Base-by-base conservation (phyloP, 1,139 yeast species). In the Cylindricascospora bacillispora region DNA sequence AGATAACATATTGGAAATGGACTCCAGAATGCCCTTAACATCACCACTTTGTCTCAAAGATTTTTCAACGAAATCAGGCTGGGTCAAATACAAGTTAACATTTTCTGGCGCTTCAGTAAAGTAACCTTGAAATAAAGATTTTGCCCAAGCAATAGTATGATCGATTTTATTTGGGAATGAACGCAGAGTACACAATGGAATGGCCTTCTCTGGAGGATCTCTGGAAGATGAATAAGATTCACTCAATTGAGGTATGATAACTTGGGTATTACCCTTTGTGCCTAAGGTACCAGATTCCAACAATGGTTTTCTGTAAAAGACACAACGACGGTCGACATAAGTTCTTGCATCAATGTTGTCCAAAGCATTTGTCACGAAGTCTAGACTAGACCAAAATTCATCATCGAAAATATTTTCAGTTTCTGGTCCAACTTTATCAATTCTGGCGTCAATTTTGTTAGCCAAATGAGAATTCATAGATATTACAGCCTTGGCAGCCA, bases 131-230 rank as follows among this genome's bases (percentile, higher is more conserved):
- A 89, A 89, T 49, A 85, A 66, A 14, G 86, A 76, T 62, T 92
- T 89, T 15, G 97, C 94, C 99, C 99, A 89, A 10, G 98, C 97
- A 60, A 89, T 89, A 1, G 99, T 92, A 53, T 89, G 99, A 53
- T 89, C 99, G 48, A 89, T 89, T 59, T 86, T 89, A 58, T 85
- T 83, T 35, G 99, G 99, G 75, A 89, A 89, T 5, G 94, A 81
- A 59, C 97, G 75, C 52, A 89, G 67, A 6, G 99, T 89, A 68
- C 99, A 89, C 51, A 89, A 68, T 22, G 99, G 99, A 50, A 89
- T 86, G 4, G 94, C 75, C 60, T 85, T 85, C 62, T 89, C 99
- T 28, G 99, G 98, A 24, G 99, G 98, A 60, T 89, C 99, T 56
- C 85, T 93, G 14, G 95, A 81, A 3, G 95, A 81, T 4, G 95